These are phyloP conservation scores for Quercus glauca DNA, from an alignment of 306 rosid genomes.

Conservation along the genomic window DNA sequence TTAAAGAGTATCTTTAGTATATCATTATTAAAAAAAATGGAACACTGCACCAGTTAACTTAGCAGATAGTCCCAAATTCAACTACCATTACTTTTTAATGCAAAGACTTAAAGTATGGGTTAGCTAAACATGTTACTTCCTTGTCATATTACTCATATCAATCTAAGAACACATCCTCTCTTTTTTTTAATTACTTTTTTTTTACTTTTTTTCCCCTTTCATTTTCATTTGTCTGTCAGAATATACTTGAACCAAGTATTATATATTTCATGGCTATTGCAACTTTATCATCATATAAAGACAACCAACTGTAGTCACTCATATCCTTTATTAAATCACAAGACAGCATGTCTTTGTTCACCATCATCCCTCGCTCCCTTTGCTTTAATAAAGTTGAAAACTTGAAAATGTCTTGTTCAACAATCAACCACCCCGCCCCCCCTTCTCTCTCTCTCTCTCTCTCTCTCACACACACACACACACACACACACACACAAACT, in stretches of 20 bases:
- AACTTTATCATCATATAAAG: neutral
- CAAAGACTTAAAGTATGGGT: neutral
- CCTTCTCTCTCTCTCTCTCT: neutral
- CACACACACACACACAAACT: too few relatives aligned
- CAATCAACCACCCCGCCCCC: neutral
- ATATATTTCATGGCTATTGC: neutral
- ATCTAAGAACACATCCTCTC: neutral
- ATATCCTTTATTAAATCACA: neutral
- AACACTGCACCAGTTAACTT: neutral
- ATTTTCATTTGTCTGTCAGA: neutral
- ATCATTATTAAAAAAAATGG: neutral
- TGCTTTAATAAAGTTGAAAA: conserved; percentile 7
- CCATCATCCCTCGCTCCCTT: neutral
- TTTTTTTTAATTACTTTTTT: too few relatives aligned
- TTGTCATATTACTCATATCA: neutral
- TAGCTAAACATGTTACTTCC: neutral
- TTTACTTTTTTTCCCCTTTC: neutral
- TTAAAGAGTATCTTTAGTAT: neutral
- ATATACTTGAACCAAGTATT: neutral
- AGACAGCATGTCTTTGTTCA: neutral
- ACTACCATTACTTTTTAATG: neutral
- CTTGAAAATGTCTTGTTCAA: too few relatives aligned
- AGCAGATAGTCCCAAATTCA: neutral
- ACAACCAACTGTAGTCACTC: neutral
- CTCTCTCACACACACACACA: too few relatives aligned